Percentiles rank a stretch among this genome's conserved stretches.
phyloP scores from a whole-genome alignment of 129 eudicot genomes.

The Artemisia annua region DNA sequence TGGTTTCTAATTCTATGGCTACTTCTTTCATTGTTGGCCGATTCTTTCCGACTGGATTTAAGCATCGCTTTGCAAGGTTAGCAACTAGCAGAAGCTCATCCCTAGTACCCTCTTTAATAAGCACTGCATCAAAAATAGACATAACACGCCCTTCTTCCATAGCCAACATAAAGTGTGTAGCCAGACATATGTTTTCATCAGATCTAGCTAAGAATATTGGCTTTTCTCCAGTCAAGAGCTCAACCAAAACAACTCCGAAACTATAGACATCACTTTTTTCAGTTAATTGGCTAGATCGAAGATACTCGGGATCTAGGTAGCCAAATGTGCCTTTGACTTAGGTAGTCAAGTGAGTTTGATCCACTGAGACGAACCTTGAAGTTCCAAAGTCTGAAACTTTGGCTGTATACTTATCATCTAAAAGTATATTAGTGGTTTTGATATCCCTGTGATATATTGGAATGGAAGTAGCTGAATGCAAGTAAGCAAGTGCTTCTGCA shows the following conservation, averaged over 20 bases:
- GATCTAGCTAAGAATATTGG: background rate
- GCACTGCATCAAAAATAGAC: background rate
- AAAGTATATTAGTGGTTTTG: too few relatives aligned
- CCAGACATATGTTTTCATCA: background rate
- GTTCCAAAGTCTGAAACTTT: background rate
- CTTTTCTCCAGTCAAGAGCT: background rate
- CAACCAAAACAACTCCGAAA: too few relatives aligned
- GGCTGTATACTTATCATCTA: background rate
- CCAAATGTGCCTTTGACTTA: too few relatives aligned
- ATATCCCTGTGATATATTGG: too few relatives aligned
- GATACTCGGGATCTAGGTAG: too few relatives aligned
- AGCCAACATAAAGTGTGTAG: background rate
- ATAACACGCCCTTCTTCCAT: constrained; percentile 2
- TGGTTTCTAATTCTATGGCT: too few relatives aligned
- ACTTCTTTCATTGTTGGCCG: too few relatives aligned
- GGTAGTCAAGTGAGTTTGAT: background rate
- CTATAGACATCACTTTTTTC: too few relatives aligned
- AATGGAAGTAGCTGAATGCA: background rate
- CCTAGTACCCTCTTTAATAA: background rate
- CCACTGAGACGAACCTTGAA: background rate
- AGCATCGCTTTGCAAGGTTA: too few relatives aligned
- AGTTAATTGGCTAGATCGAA: too few relatives aligned
- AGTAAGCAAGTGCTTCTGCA: background rate
- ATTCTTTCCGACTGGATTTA: too few relatives aligned
- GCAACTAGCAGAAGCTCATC: background rate